Conservation (phyloP, 805 yeast species). For the Deakozyma indianensis region DNA sequence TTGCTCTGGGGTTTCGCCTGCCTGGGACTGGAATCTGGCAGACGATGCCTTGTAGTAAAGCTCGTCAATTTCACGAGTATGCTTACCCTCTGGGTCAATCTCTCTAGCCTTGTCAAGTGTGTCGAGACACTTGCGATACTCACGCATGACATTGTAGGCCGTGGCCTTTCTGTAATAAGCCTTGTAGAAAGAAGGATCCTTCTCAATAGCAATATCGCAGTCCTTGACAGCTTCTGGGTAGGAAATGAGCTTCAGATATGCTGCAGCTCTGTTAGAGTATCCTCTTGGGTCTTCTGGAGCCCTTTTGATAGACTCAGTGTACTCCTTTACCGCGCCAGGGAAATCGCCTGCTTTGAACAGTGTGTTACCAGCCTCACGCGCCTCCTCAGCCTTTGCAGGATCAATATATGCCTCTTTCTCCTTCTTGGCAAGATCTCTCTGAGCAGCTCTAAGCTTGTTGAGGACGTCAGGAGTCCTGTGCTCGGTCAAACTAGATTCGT, state of each 20-base stretch:
- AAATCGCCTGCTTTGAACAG: slow-evolving; percentile 82
- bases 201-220: slow-evolving; percentile 76
- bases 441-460: slow-evolving; percentile 73
- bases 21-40: slow-evolving; percentile 63
- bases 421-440: slow-evolving; percentile 65
- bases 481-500: slow-evolving; percentile 88
- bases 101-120: slow-evolving; percentile 68
- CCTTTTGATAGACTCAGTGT: slow-evolving; percentile 90
- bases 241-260: slow-evolving; percentile 82
- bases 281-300: slow-evolving; percentile 97
- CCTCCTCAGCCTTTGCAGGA: slow-evolving; percentile 89
- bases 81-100: slow-evolving; percentile 49
- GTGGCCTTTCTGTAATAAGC: slow-evolving; percentile 96
- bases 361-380: slow-evolving; percentile 85
- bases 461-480: slow-evolving; percentile 92
- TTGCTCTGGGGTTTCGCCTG: slow-evolving; percentile 88
- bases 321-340: slow-evolving; percentile 92
- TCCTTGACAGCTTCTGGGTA: slow-evolving; percentile 95
- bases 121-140: slow-evolving; percentile 66
- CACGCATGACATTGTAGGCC: slow-evolving; percentile 83
- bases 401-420: slow-evolving; percentile 71
- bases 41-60: slow-evolving; percentile 61
- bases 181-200: slow-evolving; percentile 80
- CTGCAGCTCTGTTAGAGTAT: slow-evolving; percentile 96
- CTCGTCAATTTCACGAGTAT: slow-evolving; percentile 65